These are phyloP conservation scores for Teratosphaeria zuluensis DNA, from an alignment of 2,329 filamentous ascomycete species.

Conservation along the genomic window DNA sequence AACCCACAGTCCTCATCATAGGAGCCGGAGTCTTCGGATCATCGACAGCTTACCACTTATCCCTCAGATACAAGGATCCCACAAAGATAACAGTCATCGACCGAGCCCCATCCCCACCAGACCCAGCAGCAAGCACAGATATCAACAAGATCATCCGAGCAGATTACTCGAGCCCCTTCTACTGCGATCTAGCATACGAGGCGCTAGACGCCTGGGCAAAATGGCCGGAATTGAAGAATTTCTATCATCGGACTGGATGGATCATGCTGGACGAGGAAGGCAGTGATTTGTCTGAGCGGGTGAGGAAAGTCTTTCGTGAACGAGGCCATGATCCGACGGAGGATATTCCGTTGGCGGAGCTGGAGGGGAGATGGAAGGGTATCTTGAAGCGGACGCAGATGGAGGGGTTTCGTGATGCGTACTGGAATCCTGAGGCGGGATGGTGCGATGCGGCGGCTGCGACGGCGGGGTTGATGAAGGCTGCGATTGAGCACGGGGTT, in stretches of 20 bases:
- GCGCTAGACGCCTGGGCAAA: conserved; percentile 30
- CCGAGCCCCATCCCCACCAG: conserved; percentile 40
- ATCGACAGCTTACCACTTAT: too few relatives aligned
- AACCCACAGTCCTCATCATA: too few relatives aligned
- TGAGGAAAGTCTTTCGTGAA: conserved; percentile 45
- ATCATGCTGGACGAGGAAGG: conserved; percentile 44
- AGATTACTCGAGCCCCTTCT: conserved; percentile 18
- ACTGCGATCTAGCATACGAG: conserved; percentile 26
- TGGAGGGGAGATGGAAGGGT: too few relatives aligned
- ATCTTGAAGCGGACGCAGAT: too few relatives aligned
- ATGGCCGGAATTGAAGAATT: conserved; percentile 23
- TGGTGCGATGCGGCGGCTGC: too few relatives aligned
- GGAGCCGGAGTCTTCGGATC: too few relatives aligned
- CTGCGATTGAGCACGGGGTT: too few relatives aligned
- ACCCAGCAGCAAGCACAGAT: conserved; percentile 23
- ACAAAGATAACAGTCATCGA: conserved; percentile 48
- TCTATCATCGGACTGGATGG: conserved; percentile 53
- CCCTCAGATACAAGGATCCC: too few relatives aligned
- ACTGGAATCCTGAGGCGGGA: too few relatives aligned
- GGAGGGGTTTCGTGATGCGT: too few relatives aligned
- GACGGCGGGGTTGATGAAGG: too few relatives aligned
- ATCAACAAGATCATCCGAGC: conserved; percentile 19
- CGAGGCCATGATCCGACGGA: conserved; percentile 33
- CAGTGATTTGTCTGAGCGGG: conserved; percentile 40
- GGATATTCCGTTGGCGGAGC: conserved; percentile 24